Percentiles rank a stretch among this genome's conserved stretches.
Evolutionary conservation across 1,284 basidiomycete genomes (phyloP).

Genomic region (Tylopilus orsonianus): DNA sequence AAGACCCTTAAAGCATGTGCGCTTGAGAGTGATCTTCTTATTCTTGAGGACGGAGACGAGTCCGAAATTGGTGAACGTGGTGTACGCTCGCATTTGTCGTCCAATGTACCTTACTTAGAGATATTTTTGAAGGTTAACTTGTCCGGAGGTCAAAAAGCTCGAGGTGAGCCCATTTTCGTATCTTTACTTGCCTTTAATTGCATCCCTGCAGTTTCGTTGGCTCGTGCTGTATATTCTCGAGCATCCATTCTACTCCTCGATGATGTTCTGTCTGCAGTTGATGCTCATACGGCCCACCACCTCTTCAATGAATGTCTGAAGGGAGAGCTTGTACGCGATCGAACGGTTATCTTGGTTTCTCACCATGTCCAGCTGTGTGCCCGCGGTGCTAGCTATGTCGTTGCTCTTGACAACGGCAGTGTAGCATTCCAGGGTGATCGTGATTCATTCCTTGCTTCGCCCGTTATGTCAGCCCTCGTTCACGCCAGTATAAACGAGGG

Average conservation of each 20-base stretch:
- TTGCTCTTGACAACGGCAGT: conserved; percentile 86
- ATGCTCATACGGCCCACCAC: conserved; percentile 87
- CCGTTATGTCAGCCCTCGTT: conserved; percentile 65
- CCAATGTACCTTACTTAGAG: neutral
- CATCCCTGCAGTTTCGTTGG: conserved; percentile 67
- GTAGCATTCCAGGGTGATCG: conserved; percentile 71
- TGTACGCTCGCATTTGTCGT: conserved; percentile 39
- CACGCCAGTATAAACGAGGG: conserved; percentile 51
- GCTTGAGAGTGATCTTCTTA: conserved; percentile 77
- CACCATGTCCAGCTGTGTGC: conserved; percentile 85
- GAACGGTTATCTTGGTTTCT: conserved; percentile 86
- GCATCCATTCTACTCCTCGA: conserved; percentile 86
- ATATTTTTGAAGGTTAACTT: conserved; percentile 65
- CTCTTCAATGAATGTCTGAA: conserved; percentile 81
- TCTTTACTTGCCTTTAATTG: neutral
- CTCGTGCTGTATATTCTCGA: conserved; percentile 91
- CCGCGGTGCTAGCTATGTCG: conserved; percentile 68
- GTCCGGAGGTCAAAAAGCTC: conserved; percentile 93
- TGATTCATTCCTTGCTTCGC: conserved; percentile 67
- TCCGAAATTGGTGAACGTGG: conserved; percentile 90
- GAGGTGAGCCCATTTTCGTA: conserved; percentile 49
- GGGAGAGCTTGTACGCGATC: conserved; percentile 77
- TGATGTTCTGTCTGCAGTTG: conserved; percentile 81
- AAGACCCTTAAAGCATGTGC: conserved; percentile 52
- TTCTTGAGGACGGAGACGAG: conserved; percentile 93